Percentiles rank a stretch among this genome's conserved stretches.
Conservation (phyloP, 2,329 filamentous ascomycete genomes). For the Rhynchosporium graminicola region DNA sequence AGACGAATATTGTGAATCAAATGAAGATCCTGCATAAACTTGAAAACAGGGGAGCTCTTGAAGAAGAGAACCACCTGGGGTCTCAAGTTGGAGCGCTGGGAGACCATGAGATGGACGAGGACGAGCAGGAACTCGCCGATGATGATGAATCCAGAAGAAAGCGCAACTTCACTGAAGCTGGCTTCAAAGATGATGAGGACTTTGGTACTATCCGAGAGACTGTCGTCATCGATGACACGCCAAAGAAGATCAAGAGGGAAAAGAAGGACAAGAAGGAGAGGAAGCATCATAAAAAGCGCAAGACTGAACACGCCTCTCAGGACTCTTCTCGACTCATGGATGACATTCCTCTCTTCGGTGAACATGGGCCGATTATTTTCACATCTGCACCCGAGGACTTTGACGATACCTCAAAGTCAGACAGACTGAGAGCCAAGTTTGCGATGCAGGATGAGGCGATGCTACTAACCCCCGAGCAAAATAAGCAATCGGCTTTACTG, state of each 20-base stretch:
- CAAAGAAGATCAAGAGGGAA: constrained; percentile 9
- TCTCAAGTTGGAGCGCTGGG: neutral
- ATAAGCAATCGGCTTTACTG: neutral
- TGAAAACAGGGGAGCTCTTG: neutral
- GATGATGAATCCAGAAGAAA: neutral
- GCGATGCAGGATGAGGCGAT: neutral
- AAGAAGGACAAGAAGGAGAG: constrained; percentile 13
- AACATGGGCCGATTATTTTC: neutral
- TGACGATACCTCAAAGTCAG: neutral
- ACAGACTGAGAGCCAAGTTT: neutral
- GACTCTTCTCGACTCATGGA: neutral
- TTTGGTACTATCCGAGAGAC: neutral
- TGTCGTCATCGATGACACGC: neutral
- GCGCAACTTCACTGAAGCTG: neutral
- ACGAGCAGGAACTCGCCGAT: neutral
- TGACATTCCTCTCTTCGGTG: neutral
- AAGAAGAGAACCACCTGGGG: neutral
- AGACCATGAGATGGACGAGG: neutral
- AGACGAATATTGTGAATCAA: neutral
- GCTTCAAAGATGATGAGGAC: neutral
- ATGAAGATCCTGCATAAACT: neutral
- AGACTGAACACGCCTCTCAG: constrained; percentile 1
- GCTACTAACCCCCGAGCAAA: neutral
- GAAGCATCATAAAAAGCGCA: constrained; percentile 11
- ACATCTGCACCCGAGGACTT: neutral